Evolutionary conservation across 768 basidiomycete genomes (phyloP), one percentile per base, ranked within the genome.

Genomic region (Naematelia aurantialba): DNA sequence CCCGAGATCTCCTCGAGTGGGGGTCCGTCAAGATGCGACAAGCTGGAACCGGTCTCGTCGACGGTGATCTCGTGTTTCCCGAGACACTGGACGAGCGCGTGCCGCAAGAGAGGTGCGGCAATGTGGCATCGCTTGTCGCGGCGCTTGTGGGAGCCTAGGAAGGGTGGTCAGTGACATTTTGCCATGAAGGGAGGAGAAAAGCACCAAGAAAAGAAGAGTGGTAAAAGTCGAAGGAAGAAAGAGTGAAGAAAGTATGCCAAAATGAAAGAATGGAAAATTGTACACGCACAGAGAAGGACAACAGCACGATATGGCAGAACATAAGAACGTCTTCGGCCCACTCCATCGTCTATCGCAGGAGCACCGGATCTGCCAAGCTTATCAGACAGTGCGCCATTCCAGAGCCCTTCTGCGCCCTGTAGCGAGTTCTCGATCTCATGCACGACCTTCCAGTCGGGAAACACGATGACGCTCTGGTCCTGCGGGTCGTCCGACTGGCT

Each of bases 81-180:
- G 30, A 96, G 84, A 68, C 88, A 85, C 1, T 60, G 60, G 52
- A 65, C 58, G 2, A 76, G 56, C 17, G 73, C 76, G 3, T 69
- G 66, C 48, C 76, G 71, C 5, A 78, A 67, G 0, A 78, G 52
- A 0, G 89, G 88, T 1, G 91, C 91, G 10, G 88, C 85, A 46
- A 97, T 86, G 24, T 84, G 84, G 76, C 94, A 99, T 60, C 91
- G 85, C 73, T 92, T 93, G 78, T 97, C 94, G 29, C 93, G 82
- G 67, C 83, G 84, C 79, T 91, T 91, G 79, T 98, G 94, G 1
- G 92, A 96, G 75, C 93, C 91, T 93, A 69, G 5, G 3, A 26
- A 39, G 34, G 34, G 17, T 39, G 30, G 42, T 52, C 24, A 45
- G 21, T 31, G 26, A 46, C 13, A 39, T 8, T 39, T 8, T 8